Evolutionary conservation across 352 stramenopile species (phyloP).

Genomic region (Plasmopara halstedii): DNA sequence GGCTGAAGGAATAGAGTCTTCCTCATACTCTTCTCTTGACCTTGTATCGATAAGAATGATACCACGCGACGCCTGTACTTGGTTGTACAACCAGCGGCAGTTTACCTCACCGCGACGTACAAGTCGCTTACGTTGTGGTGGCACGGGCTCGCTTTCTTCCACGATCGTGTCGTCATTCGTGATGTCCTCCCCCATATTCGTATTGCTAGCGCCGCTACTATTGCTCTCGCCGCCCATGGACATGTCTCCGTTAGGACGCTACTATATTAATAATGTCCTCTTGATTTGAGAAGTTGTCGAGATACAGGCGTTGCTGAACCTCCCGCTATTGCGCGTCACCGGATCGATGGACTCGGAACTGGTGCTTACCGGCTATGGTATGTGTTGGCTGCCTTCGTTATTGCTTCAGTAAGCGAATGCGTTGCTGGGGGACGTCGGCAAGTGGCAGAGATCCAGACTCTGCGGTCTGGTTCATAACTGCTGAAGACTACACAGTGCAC

Average conservation of each 20-base stretch:
- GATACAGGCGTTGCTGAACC: not conserved
- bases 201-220: slow-evolving; percentile 3
- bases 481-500: slow-evolving; percentile 9
- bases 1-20: slow-evolving; percentile 67
- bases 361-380: slow-evolving; percentile 5
- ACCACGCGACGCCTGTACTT: slow-evolving; percentile 63
- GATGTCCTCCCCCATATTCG: slow-evolving; percentile 3
- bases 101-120: slow-evolving; percentile 65
- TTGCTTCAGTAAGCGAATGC: slow-evolving; percentile 12
- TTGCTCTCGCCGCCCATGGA: slow-evolving; percentile 33
- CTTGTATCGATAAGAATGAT: slow-evolving; percentile 76
- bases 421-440: slow-evolving; percentile 7
- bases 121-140: slow-evolving; percentile 29
- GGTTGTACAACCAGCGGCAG: slow-evolving; percentile 82
- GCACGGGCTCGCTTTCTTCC: slow-evolving; percentile 14
- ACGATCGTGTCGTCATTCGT: slow-evolving; percentile 7
- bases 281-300: not conserved
- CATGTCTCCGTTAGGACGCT: slow-evolving; percentile 14
- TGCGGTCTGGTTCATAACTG: slow-evolving; percentile 23
- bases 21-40: slow-evolving; percentile 38
- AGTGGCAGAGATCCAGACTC: slow-evolving; percentile 23
- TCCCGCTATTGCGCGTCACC: not conserved
- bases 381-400: slow-evolving; percentile 15
- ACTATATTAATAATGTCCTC: not conserved
- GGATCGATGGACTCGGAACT: slow-evolving; percentile 2